Base-by-base conservation (phyloP, 371 early-diverging fungal genomes). In the Mycotypha africana region DNA sequence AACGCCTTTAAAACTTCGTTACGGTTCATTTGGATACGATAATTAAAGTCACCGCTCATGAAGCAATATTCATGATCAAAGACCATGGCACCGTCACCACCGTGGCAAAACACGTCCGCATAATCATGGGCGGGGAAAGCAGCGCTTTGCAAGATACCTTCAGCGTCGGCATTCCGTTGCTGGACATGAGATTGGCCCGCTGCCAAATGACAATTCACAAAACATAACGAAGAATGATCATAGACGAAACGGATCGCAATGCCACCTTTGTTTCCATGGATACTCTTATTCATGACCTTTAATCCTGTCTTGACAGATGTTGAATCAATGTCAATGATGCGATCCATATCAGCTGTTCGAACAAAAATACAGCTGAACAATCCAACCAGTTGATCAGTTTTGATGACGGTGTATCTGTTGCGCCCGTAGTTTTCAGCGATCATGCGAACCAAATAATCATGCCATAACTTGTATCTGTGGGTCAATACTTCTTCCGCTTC, bases 241-340 rank as follows among this genome's bases (percentile, higher is more conserved):
- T 83, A 60, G 4, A 86, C 61, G 36, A 93, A 63, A 3, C 91
- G 76, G 19, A 82, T 77, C n/a, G 82, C 84, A 38, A 93, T 81
- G 17, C 84, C 89, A n/a, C 93, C 93, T 80, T 93, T 91, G 62
- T 91, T 91, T 5, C 90, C 92, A 60, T 89, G 86, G 15, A 60
- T 51, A 38, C 56, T 56, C 38, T 55, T 60, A 36, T 56, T 60
- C 45, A 74, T 78, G 16, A 89, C 89, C 20, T 76, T 79, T 44
- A 91, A 42, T 4, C 92, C 92, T 2, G 92, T 91, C 64, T 88
- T 88, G 16, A 81, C 80, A 49, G 65, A 62, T 5, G 65, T 67
- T 6, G 58, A 53, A 9, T 58, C 51, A 11, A 51, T 30, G 16
- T 47, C 24, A 36, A 45, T 44, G 12, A 60, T 53, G 17, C 60